A percentile compares a stretch with the other conserved stretches of the same genome.
These are phyloP conservation scores for Penium margaritaceum DNA, from an alignment of 139 green algal species.

Conservation along the genomic window DNA sequence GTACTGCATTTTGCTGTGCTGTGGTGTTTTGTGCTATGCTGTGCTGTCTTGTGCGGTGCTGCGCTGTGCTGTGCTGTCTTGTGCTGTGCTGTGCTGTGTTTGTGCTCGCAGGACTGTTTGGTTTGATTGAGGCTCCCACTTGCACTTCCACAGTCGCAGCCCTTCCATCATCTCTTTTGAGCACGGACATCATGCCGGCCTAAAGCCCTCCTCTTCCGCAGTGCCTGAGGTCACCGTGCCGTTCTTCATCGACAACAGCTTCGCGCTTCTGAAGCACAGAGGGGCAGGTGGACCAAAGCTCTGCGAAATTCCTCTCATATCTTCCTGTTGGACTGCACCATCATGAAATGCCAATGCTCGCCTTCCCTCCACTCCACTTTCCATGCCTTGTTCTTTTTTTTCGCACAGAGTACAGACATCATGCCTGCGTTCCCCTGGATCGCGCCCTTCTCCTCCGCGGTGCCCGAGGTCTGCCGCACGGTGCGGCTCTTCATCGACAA, in stretches of 20 bases:
- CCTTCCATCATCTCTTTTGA: no score
- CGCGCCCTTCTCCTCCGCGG: constrained; percentile 39
- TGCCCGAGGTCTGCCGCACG: constrained; percentile 36
- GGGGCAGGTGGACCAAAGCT: constrained; percentile 42
- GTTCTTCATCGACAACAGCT: constrained; percentile 39
- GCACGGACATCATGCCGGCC: constrained; percentile 31
- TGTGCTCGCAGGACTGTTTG: background rate
- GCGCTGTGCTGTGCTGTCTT: no score
- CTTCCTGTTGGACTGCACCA: no score
- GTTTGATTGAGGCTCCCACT: background rate
- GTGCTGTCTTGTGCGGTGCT: no score
- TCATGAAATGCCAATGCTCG: no score
- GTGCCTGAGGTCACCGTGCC: constrained; percentile 37
- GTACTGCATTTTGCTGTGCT: no score
- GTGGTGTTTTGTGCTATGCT: no score
- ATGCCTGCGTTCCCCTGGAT: constrained; percentile 43
- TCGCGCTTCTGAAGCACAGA: constrained; percentile 33
- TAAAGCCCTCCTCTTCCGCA: constrained; percentile 38
- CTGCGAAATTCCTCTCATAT: no score
- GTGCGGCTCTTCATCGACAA: constrained; percentile 43
- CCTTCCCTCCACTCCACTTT: no score
- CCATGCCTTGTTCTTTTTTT: no score
- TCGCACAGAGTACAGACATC: constrained; percentile 34
- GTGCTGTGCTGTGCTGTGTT: background rate
- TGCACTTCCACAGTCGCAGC: no score